Evolutionary conservation across 1,139 yeast species (phyloP).

Genomic region (Yamadazyma jaroonii): DNA sequence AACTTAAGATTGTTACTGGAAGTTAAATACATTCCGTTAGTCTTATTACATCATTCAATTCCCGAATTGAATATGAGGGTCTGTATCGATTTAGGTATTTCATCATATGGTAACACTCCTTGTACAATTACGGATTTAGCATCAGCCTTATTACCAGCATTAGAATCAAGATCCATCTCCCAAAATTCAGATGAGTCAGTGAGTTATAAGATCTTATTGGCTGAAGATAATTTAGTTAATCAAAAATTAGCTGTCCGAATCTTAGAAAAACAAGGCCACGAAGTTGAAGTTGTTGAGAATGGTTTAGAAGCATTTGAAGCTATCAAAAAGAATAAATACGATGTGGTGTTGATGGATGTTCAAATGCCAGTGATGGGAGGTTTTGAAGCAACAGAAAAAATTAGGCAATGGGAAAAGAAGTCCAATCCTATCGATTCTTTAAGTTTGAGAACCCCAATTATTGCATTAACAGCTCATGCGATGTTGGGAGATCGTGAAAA

Average conservation of each 20-base stretch:
- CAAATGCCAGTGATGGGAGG: slow-evolving; percentile 98
- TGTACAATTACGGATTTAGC: slow-evolving; percentile 80
- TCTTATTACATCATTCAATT: slow-evolving; percentile 69
- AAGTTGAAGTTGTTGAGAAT: slow-evolving; percentile 79
- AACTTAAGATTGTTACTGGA: slow-evolving; percentile 65
- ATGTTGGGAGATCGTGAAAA: slow-evolving; percentile 88
- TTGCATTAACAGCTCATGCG: slow-evolving; percentile 88
- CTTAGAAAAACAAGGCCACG: slow-evolving; percentile 78
- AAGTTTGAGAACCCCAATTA: slow-evolving; percentile 72
- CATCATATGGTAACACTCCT: slow-evolving; percentile 86
- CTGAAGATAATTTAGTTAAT: slow-evolving; percentile 85
- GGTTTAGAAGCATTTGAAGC: slow-evolving; percentile 83
- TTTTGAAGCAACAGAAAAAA: slow-evolving; percentile 82
- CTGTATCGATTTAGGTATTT: slow-evolving; percentile 82
- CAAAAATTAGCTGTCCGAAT: slow-evolving; percentile 84
- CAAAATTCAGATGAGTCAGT: slow-evolving; percentile 77
- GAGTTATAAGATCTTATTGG: slow-evolving; percentile 70
- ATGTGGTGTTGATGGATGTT: slow-evolving; percentile 87
- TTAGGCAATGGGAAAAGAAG: slow-evolving; percentile 84
- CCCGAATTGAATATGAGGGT: slow-evolving; percentile 79
- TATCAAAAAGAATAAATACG: slow-evolving; percentile 61
- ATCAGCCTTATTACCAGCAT: slow-evolving; percentile 77
- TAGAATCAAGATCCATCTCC: slow-evolving; percentile 79
- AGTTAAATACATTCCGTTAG: slow-evolving; percentile 80
- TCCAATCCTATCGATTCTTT: slow-evolving; percentile 69